Evolutionary conservation across 306 rosid species (phyloP).

Genomic region (Datisca glomerata): DNA sequence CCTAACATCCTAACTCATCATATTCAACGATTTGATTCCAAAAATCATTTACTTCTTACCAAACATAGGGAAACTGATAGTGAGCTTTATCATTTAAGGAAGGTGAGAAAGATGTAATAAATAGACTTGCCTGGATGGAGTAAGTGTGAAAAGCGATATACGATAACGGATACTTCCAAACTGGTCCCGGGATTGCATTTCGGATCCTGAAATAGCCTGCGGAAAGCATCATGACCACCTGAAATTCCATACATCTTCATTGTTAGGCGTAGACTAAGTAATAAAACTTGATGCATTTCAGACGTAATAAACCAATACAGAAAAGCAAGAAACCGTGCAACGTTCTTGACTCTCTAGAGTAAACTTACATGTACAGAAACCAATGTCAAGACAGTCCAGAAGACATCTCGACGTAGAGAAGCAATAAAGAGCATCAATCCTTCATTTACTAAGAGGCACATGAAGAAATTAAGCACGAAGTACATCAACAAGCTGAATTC

Average conservation of each 20-base stretch:
- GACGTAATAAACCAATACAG: too few species aligned
- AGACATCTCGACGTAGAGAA: slow-evolving; percentile 65
- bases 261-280: slow-evolving; percentile 11
- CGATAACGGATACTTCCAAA: slow-evolving; percentile 87
- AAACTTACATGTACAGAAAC: slow-evolving; percentile 68
- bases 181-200: slow-evolving; percentile 60
- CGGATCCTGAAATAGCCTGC: slow-evolving; percentile 94
- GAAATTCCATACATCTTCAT: slow-evolving; percentile 18
- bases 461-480: slow-evolving; percentile 90
- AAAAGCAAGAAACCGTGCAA: not conserved
- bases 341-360: not conserved
- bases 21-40: too few species aligned
- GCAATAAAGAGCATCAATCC: slow-evolving; percentile 72
- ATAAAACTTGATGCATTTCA: too few species aligned
- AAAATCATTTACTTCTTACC: too few species aligned
- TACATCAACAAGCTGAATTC: slow-evolving; percentile 94
- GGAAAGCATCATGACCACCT: slow-evolving; percentile 95
- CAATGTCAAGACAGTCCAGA: slow-evolving; percentile 74
- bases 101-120: not conserved
- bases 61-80: too few species aligned
- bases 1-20: too few species aligned
- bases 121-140: slow-evolving; percentile 72
- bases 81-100: too few species aligned
- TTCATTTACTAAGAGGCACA: slow-evolving; percentile 82
- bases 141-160: slow-evolving; percentile 84